phyloP scores from a whole-genome alignment of 495 filamentous ascomycete genomes.

The Apiosordaria backusii region DNA sequence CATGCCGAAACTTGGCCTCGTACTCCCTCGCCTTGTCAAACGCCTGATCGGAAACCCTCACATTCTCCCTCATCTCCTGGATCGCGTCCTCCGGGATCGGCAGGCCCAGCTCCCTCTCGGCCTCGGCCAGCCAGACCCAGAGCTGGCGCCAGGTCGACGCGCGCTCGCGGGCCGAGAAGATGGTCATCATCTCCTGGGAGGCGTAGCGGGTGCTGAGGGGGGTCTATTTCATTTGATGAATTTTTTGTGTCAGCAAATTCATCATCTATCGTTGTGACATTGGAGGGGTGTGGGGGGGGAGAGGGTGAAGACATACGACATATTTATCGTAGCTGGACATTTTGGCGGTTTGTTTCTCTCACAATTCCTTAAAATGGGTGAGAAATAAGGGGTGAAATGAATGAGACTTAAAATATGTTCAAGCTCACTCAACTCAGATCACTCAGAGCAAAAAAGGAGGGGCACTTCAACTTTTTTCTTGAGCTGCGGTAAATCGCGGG shows the following conservation, averaged over 20 bases:
- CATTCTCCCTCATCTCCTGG: slow-evolving; percentile 67
- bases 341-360: slow-evolving; percentile 18
- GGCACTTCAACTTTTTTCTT: not conserved
- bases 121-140: slow-evolving; percentile 82
- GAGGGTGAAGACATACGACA: slow-evolving; percentile 17
- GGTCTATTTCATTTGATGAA: slow-evolving; percentile 54
- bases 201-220: slow-evolving; percentile 71
- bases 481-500: not conserved
- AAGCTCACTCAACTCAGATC: not conserved
- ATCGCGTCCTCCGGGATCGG: slow-evolving; percentile 68
- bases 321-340: slow-evolving; percentile 68
- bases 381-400: not conserved
- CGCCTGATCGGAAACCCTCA: slow-evolving; percentile 71
- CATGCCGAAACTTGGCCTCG: slow-evolving; percentile 54
- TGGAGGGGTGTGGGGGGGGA: too few relatives aligned
- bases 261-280: not conserved
- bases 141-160: slow-evolving; percentile 73
- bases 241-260: not conserved
- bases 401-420: not conserved
- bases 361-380: not conserved
- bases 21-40: slow-evolving; percentile 74
- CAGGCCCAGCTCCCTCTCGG: slow-evolving; percentile 65
- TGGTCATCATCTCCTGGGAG: slow-evolving; percentile 53
- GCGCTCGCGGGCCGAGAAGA: slow-evolving; percentile 72
- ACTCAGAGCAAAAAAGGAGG: not conserved